Evolutionary conservation across 106 monocot genomes (phyloP).

Genomic region (Dendrobium officinale): DNA sequence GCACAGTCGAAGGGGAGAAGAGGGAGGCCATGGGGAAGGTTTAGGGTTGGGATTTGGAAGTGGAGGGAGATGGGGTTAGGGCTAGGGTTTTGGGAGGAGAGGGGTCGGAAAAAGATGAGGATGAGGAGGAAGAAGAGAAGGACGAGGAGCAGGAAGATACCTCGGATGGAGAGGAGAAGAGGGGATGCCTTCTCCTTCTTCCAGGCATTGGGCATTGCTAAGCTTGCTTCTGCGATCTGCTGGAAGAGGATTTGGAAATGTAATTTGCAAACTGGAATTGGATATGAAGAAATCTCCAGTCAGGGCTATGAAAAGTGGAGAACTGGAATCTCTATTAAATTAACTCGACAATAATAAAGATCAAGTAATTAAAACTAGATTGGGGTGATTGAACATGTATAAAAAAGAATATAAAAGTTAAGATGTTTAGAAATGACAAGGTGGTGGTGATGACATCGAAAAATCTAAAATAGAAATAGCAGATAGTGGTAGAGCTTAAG

Average conservation of each 20-base stretch:
- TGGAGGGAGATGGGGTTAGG: not conserved
- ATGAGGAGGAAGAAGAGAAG: constrained; percentile 10
- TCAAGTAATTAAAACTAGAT: too few species aligned
- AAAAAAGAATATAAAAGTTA: too few species aligned
- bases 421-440: too few species aligned
- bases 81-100: constrained; percentile 8
- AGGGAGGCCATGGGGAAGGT: constrained; percentile 18
- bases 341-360: too few species aligned
- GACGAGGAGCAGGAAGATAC: constrained; percentile 26
- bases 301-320: too few species aligned
- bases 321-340: too few species aligned
- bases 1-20: constrained; percentile 57
- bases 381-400: too few species aligned
- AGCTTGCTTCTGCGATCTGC: not conserved
- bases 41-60: constrained; percentile 12
- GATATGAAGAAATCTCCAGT: too few species aligned
- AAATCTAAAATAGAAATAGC: too few species aligned
- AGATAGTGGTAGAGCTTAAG: too few species aligned
- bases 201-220: constrained; percentile 71
- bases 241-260: not conserved
- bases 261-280: too few species aligned
- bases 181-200: constrained; percentile 33
- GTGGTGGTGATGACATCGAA: too few species aligned
- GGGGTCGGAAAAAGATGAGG: constrained; percentile 9
- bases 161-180: constrained; percentile 24